A percentile compares a stretch with the other conserved stretches of the same genome.
Evolutionary conservation across 75 land plant species (phyloP).

Genomic region (Cupressus sempervirens): DNA sequence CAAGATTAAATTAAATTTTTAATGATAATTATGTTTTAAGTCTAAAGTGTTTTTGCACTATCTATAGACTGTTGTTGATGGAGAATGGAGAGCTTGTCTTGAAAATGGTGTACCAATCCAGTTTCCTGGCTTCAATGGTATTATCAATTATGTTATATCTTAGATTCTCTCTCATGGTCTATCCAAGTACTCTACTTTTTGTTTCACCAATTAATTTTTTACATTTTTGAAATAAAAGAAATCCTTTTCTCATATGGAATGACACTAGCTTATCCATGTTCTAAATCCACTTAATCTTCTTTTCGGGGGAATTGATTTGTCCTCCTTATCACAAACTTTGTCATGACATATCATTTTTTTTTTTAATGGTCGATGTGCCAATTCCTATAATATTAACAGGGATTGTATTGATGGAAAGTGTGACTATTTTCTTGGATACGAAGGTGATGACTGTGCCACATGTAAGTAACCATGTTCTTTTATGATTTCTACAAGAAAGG

Average conservation of each 20-base stretch:
- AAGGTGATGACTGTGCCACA: conserved; percentile 77
- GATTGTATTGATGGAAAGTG: no score
- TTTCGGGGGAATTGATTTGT: conserved; percentile 82
- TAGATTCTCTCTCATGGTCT: neutral
- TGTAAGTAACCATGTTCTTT: conserved; percentile 34
- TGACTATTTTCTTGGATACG: conserved; percentile 91
- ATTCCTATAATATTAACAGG: conserved; percentile 72
- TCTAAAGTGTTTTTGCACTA: neutral
- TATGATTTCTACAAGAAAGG: neutral
- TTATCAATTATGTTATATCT: no score
- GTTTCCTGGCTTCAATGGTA: conserved; percentile 86
- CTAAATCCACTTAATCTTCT: neutral
- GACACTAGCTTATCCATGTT: neutral
- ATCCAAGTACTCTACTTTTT: neutral
- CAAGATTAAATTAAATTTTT: no score
- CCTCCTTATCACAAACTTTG: conserved; percentile 88
- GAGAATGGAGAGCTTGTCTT: conserved; percentile 89
- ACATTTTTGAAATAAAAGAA: neutral
- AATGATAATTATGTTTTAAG: neutral
- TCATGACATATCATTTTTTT: conserved; percentile 29
- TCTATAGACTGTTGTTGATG: conserved; percentile 92
- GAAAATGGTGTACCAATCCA: conserved; percentile 81
- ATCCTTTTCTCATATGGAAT: neutral
- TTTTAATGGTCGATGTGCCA: conserved; percentile 60
- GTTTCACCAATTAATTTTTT: neutral